Evolutionary conservation across 805 yeast genomes (phyloP).

Genomic region (Scheffersomyces coipomensis): DNA sequence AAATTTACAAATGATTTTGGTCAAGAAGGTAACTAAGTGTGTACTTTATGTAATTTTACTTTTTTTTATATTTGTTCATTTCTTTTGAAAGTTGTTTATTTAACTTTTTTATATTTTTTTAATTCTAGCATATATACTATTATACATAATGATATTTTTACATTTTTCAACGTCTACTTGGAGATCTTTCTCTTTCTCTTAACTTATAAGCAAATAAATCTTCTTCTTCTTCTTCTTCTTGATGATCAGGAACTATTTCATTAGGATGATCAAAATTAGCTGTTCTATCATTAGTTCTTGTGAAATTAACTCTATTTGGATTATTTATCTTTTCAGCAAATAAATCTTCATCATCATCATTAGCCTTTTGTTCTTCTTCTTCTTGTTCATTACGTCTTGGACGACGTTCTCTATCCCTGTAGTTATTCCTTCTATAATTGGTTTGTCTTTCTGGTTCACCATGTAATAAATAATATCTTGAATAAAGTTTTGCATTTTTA

Average conservation of each 20-base stretch:
- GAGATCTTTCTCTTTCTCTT: constrained; percentile 19
- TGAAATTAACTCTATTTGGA: constrained; percentile 3
- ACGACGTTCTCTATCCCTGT: constrained; percentile 4
- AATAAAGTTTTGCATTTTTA: constrained; percentile 53
- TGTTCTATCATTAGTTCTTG: neutral
- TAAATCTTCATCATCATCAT: constrained; percentile 30
- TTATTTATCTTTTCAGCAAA: constrained; percentile 26
- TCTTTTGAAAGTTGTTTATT: too few relatives aligned
- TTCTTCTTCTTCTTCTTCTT: constrained; percentile 23
- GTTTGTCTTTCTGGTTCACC: constrained; percentile 64
- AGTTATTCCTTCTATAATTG: constrained; percentile 6
- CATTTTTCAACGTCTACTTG: constrained; percentile 2
- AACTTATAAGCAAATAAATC: constrained; percentile 35
- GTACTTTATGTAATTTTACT: too few relatives aligned
- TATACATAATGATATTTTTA: neutral
- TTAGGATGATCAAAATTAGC: neutral
- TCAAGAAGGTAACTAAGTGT: constrained; percentile 85
- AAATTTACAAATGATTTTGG: constrained; percentile 95
- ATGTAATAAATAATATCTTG: constrained; percentile 64
- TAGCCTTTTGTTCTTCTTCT: neutral
- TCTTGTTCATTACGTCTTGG: constrained; percentile 4
- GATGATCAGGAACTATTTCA: neutral
- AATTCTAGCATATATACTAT: neutral
- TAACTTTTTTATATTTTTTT: too few relatives aligned
- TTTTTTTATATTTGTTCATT: too few relatives aligned